Evolutionary conservation across 345 rosid genomes (phyloP), one percentile per base, ranked within the genome.

Genomic region (Passiflora organensis): DNA sequence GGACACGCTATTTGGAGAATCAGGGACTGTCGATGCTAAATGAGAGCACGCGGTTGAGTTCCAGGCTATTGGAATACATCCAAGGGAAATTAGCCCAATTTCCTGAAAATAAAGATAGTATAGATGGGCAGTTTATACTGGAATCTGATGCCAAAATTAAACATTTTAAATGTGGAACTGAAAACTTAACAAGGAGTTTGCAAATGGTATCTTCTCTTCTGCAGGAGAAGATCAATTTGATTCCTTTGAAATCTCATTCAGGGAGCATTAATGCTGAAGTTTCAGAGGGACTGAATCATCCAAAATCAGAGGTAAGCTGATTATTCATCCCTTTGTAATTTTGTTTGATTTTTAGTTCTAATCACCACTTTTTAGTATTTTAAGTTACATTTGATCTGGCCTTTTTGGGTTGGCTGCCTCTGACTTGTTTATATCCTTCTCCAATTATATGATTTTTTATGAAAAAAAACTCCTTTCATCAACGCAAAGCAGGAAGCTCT

Each of bases 111-210:
- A 62, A 63, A 55, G 79, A 65, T 43, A 81, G 76, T 12, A 20
- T 63, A 42, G 84, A 77, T 62, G 86, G 73, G 51, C 91, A 85
- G 56, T 83, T 82, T 68, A 23, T 87, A 68, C 72, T 85, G 62
- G 95, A 87, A 65, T 77, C 78, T 58, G 97, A 87, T 44, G 61
- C 80, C 61, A 89, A 82, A 68, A 60, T 82, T 60, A 86, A 80
- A 61, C 83, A 93, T 19, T 63, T 87, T 43, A 89, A 73, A 71
- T 81, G 80, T 37, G 83, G 82, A 74, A 63, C 60, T 41, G 93
- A 94, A 72, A 85, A 71, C 83, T 66, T 94, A 45, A 64, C 73
- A 21, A 80, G 78, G 75, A 87, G 93, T 76, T 77, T 94, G 83
- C 85, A 83, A 72, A 75, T 85, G 6, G 68, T 79, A 36, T 70